Percentiles rank a stretch among this genome's conserved stretches.
Evolutionary conservation across 2,329 filamentous ascomycete species (phyloP).

Genomic region (Exophiala xenobiotica): DNA sequence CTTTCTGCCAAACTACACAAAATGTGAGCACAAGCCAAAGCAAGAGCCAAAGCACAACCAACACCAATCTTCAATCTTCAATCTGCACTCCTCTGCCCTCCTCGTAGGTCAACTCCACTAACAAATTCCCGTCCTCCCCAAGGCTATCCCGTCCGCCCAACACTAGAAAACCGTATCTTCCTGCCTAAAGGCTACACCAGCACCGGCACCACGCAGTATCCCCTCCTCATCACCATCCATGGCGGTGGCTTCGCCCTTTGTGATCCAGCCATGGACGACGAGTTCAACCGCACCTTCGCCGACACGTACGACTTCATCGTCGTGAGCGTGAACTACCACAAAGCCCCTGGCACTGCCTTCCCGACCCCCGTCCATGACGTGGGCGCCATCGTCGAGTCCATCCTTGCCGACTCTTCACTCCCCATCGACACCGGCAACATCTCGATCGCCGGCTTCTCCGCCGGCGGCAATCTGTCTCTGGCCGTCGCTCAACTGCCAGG

Average conservation of each 20-base stretch:
- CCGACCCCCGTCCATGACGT: conserved; percentile 49
- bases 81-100: no score
- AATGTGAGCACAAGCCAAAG: no score
- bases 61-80: no score
- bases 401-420: conserved; percentile 46
- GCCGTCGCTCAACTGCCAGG: conserved; percentile 42
- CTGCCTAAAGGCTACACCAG: conserved; percentile 35
- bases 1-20: conserved; percentile 27
- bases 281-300: conserved; percentile 49
- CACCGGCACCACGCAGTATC: neutral
- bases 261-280: conserved; percentile 46
- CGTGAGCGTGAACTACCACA: conserved; percentile 51
- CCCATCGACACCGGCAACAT: conserved; percentile 47
- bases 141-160: conserved; percentile 33
- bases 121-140: no score
- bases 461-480: conserved; percentile 49
- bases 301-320: conserved; percentile 45
- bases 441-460: conserved; percentile 42
- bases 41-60: no score
- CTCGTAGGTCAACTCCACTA: no score
- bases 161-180: conserved; percentile 39
- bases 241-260: conserved; percentile 53
- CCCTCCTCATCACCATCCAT: conserved; percentile 50
- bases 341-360: conserved; percentile 48
- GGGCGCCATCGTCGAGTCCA: conserved; percentile 43